Evolutionary conservation across 2,329 filamentous ascomycete genomes (phyloP).

Genomic region (Fusarium mangiferae): DNA sequence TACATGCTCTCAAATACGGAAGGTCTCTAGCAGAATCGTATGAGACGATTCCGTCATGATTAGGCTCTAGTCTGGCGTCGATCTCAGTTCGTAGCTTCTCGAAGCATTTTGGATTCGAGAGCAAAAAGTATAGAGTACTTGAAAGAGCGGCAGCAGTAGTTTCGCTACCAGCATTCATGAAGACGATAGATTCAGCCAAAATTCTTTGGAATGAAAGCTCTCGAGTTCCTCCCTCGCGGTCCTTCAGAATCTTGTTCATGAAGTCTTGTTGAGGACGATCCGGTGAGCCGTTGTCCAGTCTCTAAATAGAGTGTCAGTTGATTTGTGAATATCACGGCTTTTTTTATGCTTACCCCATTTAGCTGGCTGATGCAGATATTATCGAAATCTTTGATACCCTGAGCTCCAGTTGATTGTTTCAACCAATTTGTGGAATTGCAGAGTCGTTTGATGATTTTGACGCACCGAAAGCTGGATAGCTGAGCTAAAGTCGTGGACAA

Average conservation of each 20-base stretch:
- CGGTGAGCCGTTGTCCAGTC: neutral
- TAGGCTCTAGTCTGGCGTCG: neutral
- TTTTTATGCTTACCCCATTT: neutral
- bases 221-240: neutral
- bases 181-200: neutral
- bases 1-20: neutral
- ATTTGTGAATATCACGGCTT: accelerated
- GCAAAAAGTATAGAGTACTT: neutral
- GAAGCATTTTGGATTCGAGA: neutral
- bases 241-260: neutral
- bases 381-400: neutral
- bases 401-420: neutral
- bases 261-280: neutral
- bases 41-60: neutral
- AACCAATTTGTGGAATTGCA: neutral
- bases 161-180: neutral
- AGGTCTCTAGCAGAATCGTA: neutral
- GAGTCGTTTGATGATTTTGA: neutral
- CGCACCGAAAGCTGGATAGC: neutral
- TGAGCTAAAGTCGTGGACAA: neutral
- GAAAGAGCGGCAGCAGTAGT: neutral
- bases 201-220: neutral
- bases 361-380: neutral
- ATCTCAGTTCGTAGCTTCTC: neutral
- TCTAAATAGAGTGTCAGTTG: neutral